These are phyloP conservation scores for Elasticomyces elasticus DNA, from an alignment of 495 filamentous ascomycete species.

Conservation along the genomic window DNA sequence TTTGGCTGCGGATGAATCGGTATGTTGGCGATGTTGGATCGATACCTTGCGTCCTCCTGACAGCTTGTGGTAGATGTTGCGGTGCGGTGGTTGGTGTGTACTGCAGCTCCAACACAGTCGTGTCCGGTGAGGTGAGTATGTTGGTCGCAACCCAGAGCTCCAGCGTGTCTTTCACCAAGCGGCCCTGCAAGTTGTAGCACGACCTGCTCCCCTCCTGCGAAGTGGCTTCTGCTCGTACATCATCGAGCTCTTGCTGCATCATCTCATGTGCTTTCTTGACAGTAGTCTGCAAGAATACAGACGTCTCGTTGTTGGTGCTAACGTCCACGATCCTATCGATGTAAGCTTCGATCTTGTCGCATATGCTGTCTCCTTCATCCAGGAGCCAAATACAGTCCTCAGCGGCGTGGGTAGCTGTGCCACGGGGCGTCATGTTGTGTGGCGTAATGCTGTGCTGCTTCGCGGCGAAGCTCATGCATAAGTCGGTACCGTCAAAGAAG, in stretches of 20 bases:
- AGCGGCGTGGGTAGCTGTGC: neutral
- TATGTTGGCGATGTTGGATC: slow-evolving; percentile 37
- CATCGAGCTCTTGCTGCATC: slow-evolving; percentile 37
- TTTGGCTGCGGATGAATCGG: slow-evolving; percentile 53
- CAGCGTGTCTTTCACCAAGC: slow-evolving; percentile 53
- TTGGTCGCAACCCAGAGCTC: slow-evolving; percentile 71
- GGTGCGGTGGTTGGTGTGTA: slow-evolving; percentile 41
- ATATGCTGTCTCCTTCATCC: slow-evolving; percentile 54
- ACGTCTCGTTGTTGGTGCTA: slow-evolving; percentile 42
- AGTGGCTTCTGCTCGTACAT: neutral
- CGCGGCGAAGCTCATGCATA: slow-evolving; percentile 29
- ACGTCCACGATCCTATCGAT: slow-evolving; percentile 53
- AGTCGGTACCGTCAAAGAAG: slow-evolving; percentile 49
- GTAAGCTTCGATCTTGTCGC: slow-evolving; percentile 58
- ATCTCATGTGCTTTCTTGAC: slow-evolving; percentile 49
- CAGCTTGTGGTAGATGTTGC: slow-evolving; percentile 34
- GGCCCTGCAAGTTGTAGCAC: slow-evolving; percentile 36
- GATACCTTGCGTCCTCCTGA: slow-evolving; percentile 2
- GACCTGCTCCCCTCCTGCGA: neutral
- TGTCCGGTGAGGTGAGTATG: slow-evolving; percentile 39
- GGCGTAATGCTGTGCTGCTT: neutral
- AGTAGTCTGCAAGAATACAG: slow-evolving; percentile 58
- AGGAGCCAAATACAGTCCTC: slow-evolving; percentile 23
- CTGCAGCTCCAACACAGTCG: slow-evolving; percentile 34
- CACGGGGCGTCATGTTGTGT: neutral